Evolutionary conservation across 1,139 yeast species (phyloP), one percentile per base, ranked within the genome.

Genomic region (Pichia sp.): DNA sequence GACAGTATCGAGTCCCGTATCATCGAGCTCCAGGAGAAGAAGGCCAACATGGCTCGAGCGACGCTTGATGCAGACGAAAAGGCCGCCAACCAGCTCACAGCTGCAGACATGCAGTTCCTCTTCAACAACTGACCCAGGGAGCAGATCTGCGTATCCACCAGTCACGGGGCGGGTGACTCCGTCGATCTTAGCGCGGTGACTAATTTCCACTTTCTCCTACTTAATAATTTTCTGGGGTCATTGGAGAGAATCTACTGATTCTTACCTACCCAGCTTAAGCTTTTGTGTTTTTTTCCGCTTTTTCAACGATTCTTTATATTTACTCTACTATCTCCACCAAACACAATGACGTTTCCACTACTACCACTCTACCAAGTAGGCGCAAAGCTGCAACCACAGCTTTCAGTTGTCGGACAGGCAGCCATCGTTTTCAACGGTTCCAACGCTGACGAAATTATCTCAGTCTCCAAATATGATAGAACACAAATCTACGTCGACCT

Each of bases 21-120:
- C 52, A 84, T 93, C 40, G 98, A 91, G 58, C 64, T 91, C 38
- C 98, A 91, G 59, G 97, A 91, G 46, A 93, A 93, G 66, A 91
- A 91, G 66, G 97, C 97, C 6, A 85, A 85, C 54, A 91, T 91
- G 99, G 93, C 91, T 47, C 82, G 85, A 59, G 98, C 98, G 0
- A 91, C 97, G 0, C 83, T 91, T 44, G 93, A 89, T 48, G 79
- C 80, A 42, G 98, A 91, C 55, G 94, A 86, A 52, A 84, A 83
- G 7, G 96, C 98, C 1, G 81, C 91, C 39, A 88, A 74, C 56
- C 69, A 88, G 46, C 68, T 91, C 45, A 86, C 96, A 0, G 94
- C 96, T 0, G 94, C 85, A 38, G 98, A 91, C 61, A 73, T 91
- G 66, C 96, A 91, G 62, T 91, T 91, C 62, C 72, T 91, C 64